phyloP scores from a whole-genome alignment of 495 filamentous ascomycete genomes.

The Neurospora tetrasperma region DNA sequence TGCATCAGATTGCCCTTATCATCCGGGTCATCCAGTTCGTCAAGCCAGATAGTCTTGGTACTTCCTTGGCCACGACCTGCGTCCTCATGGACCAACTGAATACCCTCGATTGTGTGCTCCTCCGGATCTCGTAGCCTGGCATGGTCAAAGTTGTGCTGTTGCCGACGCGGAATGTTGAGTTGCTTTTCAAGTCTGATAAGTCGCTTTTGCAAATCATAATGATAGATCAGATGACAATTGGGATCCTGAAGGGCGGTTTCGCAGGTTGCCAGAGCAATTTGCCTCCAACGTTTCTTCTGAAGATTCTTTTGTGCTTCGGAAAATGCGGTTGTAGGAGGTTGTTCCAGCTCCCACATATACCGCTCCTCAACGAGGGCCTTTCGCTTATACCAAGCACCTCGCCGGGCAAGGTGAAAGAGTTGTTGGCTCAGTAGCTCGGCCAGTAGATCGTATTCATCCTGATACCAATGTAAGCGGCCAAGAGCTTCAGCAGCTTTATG shows the following conservation, averaged over 20 bases:
- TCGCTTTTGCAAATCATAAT: slow-evolving; percentile 90
- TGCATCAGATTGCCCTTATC: slow-evolving; percentile 45
- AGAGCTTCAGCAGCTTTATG: slow-evolving; percentile 76
- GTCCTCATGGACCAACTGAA: slow-evolving; percentile 56
- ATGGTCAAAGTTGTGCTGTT: slow-evolving; percentile 90
- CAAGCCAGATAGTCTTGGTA: slow-evolving; percentile 79
- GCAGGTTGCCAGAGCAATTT: slow-evolving; percentile 70
- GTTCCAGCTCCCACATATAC: slow-evolving; percentile 65
- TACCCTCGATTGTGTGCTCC: slow-evolving; percentile 65
- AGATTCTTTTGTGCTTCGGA: slow-evolving; percentile 55
- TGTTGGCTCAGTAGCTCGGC: slow-evolving; percentile 68
- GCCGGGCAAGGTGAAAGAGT: slow-evolving; percentile 73
- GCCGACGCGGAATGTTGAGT: slow-evolving; percentile 71
- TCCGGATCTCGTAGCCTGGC: slow-evolving; percentile 62
- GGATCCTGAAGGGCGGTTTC: slow-evolving; percentile 78
- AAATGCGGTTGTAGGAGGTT: slow-evolving; percentile 24
- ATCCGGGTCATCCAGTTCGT: slow-evolving; percentile 53
- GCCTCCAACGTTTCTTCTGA: slow-evolving; percentile 77
- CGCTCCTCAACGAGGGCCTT: slow-evolving; percentile 92
- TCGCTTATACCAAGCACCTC: slow-evolving; percentile 92
- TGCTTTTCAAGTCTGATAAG: slow-evolving; percentile 79
- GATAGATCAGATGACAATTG: slow-evolving; percentile 81
- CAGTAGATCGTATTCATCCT: slow-evolving; percentile 65
- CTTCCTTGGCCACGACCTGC: slow-evolving; percentile 36
- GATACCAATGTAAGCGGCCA: slow-evolving; percentile 71